Base-by-base conservation (phyloP, 495 filamentous ascomycete species). In the Diplogelasinospora grovesii region DNA sequence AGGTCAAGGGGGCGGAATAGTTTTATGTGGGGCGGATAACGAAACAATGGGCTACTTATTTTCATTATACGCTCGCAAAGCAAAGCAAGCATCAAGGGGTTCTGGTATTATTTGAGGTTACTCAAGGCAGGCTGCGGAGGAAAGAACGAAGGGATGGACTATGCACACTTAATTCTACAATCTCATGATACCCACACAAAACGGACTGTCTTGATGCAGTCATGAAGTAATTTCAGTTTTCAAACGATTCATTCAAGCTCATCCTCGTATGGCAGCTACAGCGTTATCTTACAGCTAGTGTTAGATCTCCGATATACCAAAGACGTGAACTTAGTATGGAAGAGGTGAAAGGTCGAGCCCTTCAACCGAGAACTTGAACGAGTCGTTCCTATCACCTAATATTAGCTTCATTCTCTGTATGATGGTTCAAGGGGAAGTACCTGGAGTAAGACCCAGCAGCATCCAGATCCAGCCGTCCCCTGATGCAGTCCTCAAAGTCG, bases 371-470 rank as follows among this genome's bases (percentile, higher is more conserved):
- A 95, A 65, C 54, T 81, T 79, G 60, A 95, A 93, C 2, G 82
- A 69, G 63, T 95, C 87, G 45, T 81, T 87, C 30, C 85, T 72
- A 7, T 14, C 13, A 22, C 0, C 5, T 13, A 31, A 31, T 8
- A 8, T 31, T 13, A 8, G 28, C 13, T 26, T 8, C 28, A 35
- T 16, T 22, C 31, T 18, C 27, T 26, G 20, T 15, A 21, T 4
- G 0, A 24, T 2, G 24, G 28, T 8, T 5, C 5, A 22, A 23
- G 2, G 13, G 13, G 15, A 22, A 27, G n/a, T 54, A 66, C 64
- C 69, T 67, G n/a, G 83, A 83, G 62, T 89, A 92, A 50, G 78
- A 82, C 4, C 85, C 86, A 7, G 81, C 83, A 36, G 85, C 74
- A 59, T 92, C 86, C 21, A 81, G 47, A 55, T 81, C 78, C 54